A percentile compares a stretch with the other conserved stretches of the same genome.
These are phyloP conservation scores for Kitagawia praeruptora DNA, from an alignment of 129 eudicot species.

Conservation along the genomic window DNA sequence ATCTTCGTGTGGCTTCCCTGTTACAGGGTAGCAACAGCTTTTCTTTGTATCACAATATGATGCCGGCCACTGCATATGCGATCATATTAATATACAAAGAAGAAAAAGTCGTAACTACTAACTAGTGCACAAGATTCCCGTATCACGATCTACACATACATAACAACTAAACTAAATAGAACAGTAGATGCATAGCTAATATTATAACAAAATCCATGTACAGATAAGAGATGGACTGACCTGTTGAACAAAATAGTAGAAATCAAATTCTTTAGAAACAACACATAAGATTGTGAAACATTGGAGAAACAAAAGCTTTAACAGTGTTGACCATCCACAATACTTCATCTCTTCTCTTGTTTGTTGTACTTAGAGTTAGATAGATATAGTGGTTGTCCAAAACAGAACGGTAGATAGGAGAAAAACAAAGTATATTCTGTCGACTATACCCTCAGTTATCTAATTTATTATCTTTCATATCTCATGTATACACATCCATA, in stretches of 20 bases:
- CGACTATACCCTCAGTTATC: background rate
- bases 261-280: constrained; percentile 47
- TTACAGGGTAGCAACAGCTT: constrained; percentile 65
- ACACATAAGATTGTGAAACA: background rate
- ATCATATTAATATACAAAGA: too few relatives aligned
- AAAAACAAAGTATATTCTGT: background rate
- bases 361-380: background rate
- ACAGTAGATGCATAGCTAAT: too few relatives aligned
- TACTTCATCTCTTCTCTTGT: constrained; percentile 1
- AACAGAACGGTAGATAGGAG: background rate
- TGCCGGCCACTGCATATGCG: constrained; percentile 60
- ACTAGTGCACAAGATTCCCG: background rate
- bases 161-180: background rate
- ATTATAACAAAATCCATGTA: background rate
- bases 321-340: constrained; percentile 7
- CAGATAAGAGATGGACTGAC: constrained; percentile 9
- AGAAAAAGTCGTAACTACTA: too few relatives aligned
- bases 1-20: constrained; percentile 63
- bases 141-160: background rate
- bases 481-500: background rate
- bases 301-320: constrained; percentile 10
- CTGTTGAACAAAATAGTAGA: constrained; percentile 85
- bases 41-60: constrained; percentile 63
- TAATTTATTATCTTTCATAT: background rate
- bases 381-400: background rate